These are phyloP conservation scores for Populus hybrid DNA, from an alignment of 441 rosid species.

Conservation along the genomic window DNA sequence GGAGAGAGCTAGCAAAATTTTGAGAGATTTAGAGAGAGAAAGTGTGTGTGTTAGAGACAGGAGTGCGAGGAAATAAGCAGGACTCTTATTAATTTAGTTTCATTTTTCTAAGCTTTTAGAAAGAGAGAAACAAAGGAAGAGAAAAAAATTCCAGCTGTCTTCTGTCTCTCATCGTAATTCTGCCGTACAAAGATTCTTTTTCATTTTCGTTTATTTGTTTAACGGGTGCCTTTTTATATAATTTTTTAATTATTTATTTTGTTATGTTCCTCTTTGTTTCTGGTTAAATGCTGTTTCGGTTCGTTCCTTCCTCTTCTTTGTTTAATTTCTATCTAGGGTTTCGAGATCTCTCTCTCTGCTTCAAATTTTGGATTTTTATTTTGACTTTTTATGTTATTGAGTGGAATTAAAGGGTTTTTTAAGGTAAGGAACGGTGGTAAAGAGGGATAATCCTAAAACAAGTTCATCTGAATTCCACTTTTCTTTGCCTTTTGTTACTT, in stretches of 20 bases:
- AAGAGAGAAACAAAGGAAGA: too few relatives aligned
- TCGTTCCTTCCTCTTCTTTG: conserved; percentile 6
- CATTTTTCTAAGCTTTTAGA: too few relatives aligned
- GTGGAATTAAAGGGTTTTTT: conserved; percentile 25
- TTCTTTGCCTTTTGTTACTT: conserved; percentile 3
- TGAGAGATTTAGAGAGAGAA: too few relatives aligned
- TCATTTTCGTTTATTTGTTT: too few relatives aligned
- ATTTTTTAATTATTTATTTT: background rate
- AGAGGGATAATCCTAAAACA: background rate
- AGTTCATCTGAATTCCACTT: conserved; percentile 15
- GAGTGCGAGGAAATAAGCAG: too few relatives aligned
- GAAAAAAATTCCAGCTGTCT: too few relatives aligned
- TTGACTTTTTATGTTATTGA: conserved; percentile 15
- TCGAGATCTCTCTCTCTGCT: conserved; percentile 9
- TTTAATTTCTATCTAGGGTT: background rate
- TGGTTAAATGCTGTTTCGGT: conserved; percentile 18
- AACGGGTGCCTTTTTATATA: conserved; percentile 21
- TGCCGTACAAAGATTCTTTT: too few relatives aligned
- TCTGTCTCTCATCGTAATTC: too few relatives aligned
- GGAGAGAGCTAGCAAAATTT: conserved; percentile 11
- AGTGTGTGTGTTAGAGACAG: too few relatives aligned
- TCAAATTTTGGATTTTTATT: conserved; percentile 17
- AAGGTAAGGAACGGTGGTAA: conserved; percentile 3
- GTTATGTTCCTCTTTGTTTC: conserved; percentile 3
- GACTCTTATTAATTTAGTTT: too few relatives aligned